Evolutionary conservation across 176 grass and related monocot species (phyloP), one percentile per base, ranked within the genome.

Genomic region (Aechmea fasciata): DNA sequence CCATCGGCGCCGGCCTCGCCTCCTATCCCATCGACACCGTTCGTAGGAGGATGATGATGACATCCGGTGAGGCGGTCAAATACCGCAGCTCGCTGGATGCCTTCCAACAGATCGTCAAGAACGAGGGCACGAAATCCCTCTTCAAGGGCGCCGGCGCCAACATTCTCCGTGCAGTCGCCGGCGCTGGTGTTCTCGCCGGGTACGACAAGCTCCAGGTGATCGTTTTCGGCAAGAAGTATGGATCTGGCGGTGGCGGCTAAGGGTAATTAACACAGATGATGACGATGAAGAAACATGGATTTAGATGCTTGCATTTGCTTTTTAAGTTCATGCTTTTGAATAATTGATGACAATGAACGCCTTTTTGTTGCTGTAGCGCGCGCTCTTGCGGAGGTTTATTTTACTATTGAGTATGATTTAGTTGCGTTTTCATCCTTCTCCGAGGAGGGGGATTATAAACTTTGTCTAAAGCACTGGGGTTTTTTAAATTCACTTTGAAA

Each of bases 161-260:
- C 33, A 41, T 67, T 33, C 64, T 67, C 4, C 24, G 19, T 28
- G 24, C 19, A 5, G 64, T 24, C 47, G 64, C 64, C 10, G 64
- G 64, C 10, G 64, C 64, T 2, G 64, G 64, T 48, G 64, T 67
- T 67, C 64, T 67, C 26, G 64, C 64, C 2, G 64, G 64, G 28
- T 67, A 67, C 47, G 64, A 67, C 15, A 67, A 67, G 8, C 64
- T 67, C 11, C 64, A 67, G 29, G 64, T 67, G 64, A 24, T 67
- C 1, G 64, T 48, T 33, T 47, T 67, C 2, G 64, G 64, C 28
- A 48, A 67, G 64, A 67, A 67, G 28, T 67, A 67, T 17, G 64
- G 64, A 33, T 67, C 64, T 18, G 64, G 64, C 17, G 64, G 64
- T 9, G 64, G 64, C 47, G 64, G 64, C 29, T 67, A 48, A 67